Conservation (phyloP, 2,329 filamentous ascomycete species). For the Colletotrichum sp. region DNA sequence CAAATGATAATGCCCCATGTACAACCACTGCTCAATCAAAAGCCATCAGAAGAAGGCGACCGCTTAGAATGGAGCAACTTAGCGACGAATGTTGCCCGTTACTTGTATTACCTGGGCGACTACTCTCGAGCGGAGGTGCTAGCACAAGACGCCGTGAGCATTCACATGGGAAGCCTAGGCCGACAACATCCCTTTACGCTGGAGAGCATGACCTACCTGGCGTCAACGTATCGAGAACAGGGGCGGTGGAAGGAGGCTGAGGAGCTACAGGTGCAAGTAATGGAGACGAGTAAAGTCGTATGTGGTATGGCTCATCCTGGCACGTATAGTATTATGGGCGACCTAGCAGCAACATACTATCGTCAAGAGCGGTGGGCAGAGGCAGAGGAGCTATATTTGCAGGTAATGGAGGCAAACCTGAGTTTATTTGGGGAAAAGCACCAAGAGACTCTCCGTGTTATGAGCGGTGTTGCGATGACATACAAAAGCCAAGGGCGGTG, state of each 20-base stretch:
- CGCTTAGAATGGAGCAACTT: neutral
- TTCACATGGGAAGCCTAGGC: neutral
- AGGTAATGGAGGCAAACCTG: neutral
- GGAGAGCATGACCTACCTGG: accelerated
- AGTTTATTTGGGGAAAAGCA: neutral
- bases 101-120: neutral
- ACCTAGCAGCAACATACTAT: neutral
- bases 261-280: neutral
- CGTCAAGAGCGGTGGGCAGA: neutral
- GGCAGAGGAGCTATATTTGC: neutral
- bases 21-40: neutral
- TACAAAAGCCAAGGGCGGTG: neutral
- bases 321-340: neutral
- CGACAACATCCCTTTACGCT: neutral
- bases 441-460: accelerated
- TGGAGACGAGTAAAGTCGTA: neutral
- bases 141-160: neutral
- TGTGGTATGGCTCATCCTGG: neutral
- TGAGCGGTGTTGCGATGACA: accelerated
- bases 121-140: neutral
- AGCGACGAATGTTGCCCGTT: conserved; percentile 5
- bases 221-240: accelerated
- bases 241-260: neutral
- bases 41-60: neutral
- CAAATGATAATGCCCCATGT: neutral